Evolutionary conservation across 176 grass and related monocot genomes (phyloP).

Genomic region (Hyparrhenia diplandra): DNA sequence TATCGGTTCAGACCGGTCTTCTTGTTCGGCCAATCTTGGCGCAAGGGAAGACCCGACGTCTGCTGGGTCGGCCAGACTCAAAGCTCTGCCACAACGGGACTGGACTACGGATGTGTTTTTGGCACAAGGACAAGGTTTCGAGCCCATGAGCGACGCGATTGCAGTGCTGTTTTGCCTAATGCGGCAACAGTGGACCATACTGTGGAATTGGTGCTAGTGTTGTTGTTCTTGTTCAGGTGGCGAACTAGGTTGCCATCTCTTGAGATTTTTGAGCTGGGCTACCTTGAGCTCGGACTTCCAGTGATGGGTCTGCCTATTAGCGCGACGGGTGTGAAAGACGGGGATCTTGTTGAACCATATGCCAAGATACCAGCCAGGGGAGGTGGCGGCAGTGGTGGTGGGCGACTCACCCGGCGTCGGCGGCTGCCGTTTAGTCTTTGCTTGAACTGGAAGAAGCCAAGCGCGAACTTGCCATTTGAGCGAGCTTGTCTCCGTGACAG

Average conservation of each 20-base stretch:
- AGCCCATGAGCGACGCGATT: not conserved
- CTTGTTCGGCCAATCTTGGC: not conserved
- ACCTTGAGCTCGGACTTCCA: not conserved
- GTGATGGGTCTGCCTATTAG: not conserved
- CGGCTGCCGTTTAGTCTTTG: no score
- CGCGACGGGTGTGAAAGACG: not conserved
- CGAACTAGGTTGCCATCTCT: not conserved
- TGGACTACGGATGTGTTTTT: not conserved
- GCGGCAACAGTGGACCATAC: not conserved
- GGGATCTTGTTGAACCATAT: conserved; percentile 6
- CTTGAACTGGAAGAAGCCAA: no score
- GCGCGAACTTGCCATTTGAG: no score
- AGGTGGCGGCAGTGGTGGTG: not conserved
- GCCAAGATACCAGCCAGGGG: not conserved
- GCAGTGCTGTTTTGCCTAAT: no score
- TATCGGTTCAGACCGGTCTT: not conserved
- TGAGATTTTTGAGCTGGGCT: not conserved
- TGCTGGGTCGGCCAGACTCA: not conserved
- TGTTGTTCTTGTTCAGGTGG: not conserved
- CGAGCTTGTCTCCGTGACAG: no score
- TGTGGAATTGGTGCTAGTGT: not conserved
- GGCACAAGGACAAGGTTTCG: not conserved
- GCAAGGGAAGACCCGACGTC: not conserved
- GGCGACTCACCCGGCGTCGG: not conserved
- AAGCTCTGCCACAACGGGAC: not conserved